phyloP scores from a whole-genome alignment of 371 early-diverging fungal genomes.

The Rhizopus microsporus region DNA sequence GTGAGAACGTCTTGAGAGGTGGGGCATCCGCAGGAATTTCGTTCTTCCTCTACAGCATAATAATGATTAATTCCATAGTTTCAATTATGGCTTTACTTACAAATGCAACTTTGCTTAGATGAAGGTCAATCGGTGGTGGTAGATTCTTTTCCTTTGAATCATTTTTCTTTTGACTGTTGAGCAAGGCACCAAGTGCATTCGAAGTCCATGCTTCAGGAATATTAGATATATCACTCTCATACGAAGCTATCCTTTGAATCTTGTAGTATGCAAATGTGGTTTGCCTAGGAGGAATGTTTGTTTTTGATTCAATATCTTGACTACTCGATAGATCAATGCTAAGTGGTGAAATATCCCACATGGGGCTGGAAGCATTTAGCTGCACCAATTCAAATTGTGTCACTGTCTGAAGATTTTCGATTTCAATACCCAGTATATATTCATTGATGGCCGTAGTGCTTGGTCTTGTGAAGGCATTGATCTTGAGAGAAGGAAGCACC shows the following conservation, averaged over 20 bases:
- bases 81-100: slow-evolving; percentile 32
- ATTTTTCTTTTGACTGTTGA: slow-evolving; percentile 25
- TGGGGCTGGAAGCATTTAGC: slow-evolving; percentile 70
- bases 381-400: slow-evolving; percentile 69
- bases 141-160: slow-evolving; percentile 15
- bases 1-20: slow-evolving; percentile 66
- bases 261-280: slow-evolving; percentile 68
- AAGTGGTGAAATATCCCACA: slow-evolving; percentile 70
- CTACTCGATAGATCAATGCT: slow-evolving; percentile 32
- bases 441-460: slow-evolving; percentile 73
- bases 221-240: slow-evolving; percentile 7
- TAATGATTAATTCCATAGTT: not conserved
- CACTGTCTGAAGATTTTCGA: slow-evolving; percentile 69
- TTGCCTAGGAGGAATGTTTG: slow-evolving; percentile 58
- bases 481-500: slow-evolving; percentile 84
- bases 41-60: slow-evolving; percentile 37
- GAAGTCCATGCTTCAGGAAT: slow-evolving; percentile 59
- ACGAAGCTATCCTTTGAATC: slow-evolving; percentile 29
- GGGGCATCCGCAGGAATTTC: slow-evolving; percentile 46
- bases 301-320: slow-evolving; percentile 42
- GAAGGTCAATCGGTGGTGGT: slow-evolving; percentile 42
- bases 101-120: slow-evolving; percentile 46
- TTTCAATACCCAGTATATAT: slow-evolving; percentile 89
- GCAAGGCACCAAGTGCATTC: slow-evolving; percentile 43
- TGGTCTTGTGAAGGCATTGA: slow-evolving; percentile 93